Base-by-base conservation (phyloP, 2,329 filamentous ascomycete species). In the Nothophaeocryptopus gaeumannii region DNA sequence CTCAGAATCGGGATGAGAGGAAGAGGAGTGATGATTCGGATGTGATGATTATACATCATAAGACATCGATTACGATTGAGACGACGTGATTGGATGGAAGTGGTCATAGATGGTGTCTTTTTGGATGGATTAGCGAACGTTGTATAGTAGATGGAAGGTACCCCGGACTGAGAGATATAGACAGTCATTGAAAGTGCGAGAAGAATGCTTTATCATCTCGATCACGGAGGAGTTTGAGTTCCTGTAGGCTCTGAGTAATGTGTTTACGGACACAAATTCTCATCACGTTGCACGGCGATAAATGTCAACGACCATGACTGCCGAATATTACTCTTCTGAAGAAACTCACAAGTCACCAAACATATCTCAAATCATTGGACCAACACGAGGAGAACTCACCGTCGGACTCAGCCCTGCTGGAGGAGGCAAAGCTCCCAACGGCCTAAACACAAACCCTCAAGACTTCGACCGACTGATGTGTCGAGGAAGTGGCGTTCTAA, bases 281-380 rank as follows among this genome's bases (percentile, higher is more conserved):
- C 40, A 36, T 50, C 69, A 52, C 73, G 69, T 55, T 61, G 72
- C 8, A 82, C 73, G 12, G 78, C 77, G 54, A 82, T 66, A 56
- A 82, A 82, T 0, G 78, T 77, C 67, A 82, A 68, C 55, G 77
- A 80, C 79, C 79, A 82, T 14, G 82, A 67, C 63, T 82, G 79
- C 8, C 53, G 41, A 9, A 52, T 40, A 52, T 55, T 50, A 33
- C 40, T 44, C 29, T 49, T 39, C 41, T 45, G n/a, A 10, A 15
- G 29, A 26, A n/a, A n/a, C 32, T 8, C n/a, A 8, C 32, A 33
- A 8, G 32, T n/a, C 14, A 35, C 12, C 11, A 14, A 35, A 2
- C n/a, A 16, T 15, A n/a, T n/a, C n/a, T n/a, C n/a, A n/a, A n/a
- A n/a, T n/a, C n/a, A n/a, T n/a, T n/a, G n/a, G n/a, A n/a, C n/a